Evolutionary conservation across 495 filamentous ascomycete species (phyloP), one percentile per base, ranked within the genome.

Genomic region (Penicillium antarcticum): DNA sequence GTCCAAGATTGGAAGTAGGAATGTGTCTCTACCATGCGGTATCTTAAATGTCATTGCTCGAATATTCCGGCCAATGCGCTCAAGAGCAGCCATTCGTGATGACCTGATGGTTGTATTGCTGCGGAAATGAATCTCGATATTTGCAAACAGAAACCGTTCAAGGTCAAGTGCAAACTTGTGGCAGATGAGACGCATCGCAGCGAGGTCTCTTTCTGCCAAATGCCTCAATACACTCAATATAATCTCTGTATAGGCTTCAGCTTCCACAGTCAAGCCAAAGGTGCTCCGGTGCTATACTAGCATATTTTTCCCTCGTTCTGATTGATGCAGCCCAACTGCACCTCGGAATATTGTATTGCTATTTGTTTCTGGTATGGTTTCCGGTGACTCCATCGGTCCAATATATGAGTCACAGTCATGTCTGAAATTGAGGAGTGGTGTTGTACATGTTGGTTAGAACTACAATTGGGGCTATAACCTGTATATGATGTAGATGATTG

Each of bases 1-100:
- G 65, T 91, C 81, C 42, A 92, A 74, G 24, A 94, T 73, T 8
- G 88, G 88, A 10, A 87, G 83, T 42, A 92, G 73, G 63, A 91
- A 91, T 44, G 86, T 91, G 50, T 87, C 77, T 38, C 75, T 63
- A 10, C 77, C 80, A 65, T 91, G 88, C 7, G 85, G 76, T 49
- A 91, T 79, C 56, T 70, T 76, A 69, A 92, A 89, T 21, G 77
- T 84, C 29, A 91, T 73, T 34, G 80, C 82, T 58, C 84, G 75
- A 54, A 91, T 79, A 67, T 89, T 79, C 50, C 81, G 81, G 31
- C 88, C 88, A 53, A 94, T 82, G 48, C 85, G 77, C 40, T n/a
- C 79, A 31, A 94, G 69, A 16, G 87, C 87, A 29, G 83, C 79
- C 45, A 91, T 72, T 26, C 85, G 75, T 42, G 79, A 74, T 17